Percentiles rank a stretch among this genome's conserved stretches.
These are phyloP conservation scores for Prunella vulgaris DNA, from an alignment of 257 asterid species.

Conservation along the genomic window DNA sequence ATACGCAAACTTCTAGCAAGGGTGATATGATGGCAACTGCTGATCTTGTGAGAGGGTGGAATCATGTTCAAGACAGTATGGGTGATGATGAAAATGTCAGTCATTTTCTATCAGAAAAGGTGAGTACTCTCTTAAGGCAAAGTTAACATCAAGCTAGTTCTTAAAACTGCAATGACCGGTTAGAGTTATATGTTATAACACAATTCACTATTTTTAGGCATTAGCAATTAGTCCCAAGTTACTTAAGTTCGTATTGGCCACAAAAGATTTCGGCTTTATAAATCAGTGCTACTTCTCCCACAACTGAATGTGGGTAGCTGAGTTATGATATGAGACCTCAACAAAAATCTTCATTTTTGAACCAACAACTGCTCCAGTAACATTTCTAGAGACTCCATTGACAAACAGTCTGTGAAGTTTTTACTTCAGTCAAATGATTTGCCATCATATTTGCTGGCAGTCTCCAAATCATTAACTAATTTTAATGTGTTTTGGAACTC, in stretches of 20 bases:
- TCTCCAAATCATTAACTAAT: neutral
- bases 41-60: conserved; percentile 14
- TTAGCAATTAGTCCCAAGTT: neutral
- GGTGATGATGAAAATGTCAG: neutral
- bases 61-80: conserved; percentile 18
- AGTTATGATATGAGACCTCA: neutral
- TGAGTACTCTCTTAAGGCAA: conserved; percentile 17
- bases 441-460: neutral
- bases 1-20: conserved; percentile 19
- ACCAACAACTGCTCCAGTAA: neutral
- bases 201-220: neutral
- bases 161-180: conserved; percentile 3
- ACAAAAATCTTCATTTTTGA: neutral
- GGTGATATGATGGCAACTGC: conserved; percentile 22
- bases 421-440: neutral
- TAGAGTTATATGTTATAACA: neutral
- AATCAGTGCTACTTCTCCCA: neutral
- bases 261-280: neutral
- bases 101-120: conserved; percentile 24
- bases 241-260: neutral
- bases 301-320: neutral
- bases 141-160: neutral
- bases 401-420: neutral
- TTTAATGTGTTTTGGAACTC: neutral
- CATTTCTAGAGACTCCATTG: neutral